A percentile compares a stretch with the other conserved stretches of the same genome.
These are phyloP conservation scores for Cordyceps sp. DNA, from an alignment of 2,329 filamentous ascomycete species.

Conservation along the genomic window DNA sequence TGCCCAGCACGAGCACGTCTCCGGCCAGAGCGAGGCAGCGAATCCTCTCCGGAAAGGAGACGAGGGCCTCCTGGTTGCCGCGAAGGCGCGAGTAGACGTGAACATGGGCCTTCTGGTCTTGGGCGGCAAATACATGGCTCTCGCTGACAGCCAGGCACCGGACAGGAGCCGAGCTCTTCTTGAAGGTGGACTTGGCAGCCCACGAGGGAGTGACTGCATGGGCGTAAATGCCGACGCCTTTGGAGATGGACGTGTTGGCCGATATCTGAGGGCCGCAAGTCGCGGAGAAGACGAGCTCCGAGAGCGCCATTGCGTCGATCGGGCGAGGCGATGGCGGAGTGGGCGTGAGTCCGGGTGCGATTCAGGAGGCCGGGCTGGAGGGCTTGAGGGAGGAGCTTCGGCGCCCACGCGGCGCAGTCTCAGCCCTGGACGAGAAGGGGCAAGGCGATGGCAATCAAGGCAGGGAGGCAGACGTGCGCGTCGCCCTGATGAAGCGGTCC, in stretches of 20 bases:
- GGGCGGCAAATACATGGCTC: constrained; percentile 79
- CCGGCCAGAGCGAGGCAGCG: constrained; percentile 58
- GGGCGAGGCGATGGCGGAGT: not conserved
- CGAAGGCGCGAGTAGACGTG: constrained; percentile 79
- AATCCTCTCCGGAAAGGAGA: constrained; percentile 79
- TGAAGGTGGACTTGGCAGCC: constrained; percentile 63
- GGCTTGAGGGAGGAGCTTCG: not conserved
- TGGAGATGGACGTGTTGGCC: constrained; percentile 45
- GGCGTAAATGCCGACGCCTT: constrained; percentile 77
- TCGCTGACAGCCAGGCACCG: constrained; percentile 68
- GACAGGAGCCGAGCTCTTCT: constrained; percentile 72
- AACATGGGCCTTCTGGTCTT: constrained; percentile 79
- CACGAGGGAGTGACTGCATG: constrained; percentile 68
- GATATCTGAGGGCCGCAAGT: constrained; percentile 39
- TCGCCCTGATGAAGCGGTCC: too few species aligned
- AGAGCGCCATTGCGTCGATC: constrained; percentile 30
- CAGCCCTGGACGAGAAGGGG: not conserved
- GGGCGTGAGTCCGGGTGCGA: too few species aligned
- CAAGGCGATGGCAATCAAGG: not conserved
- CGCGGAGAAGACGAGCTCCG: constrained; percentile 42
- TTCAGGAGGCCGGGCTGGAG: not conserved
- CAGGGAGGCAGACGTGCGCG: not conserved
- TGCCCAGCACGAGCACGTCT: constrained; percentile 64
- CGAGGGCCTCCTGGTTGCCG: constrained; percentile 73
- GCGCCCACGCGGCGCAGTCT: too few species aligned